phyloP scores from a whole-genome alignment of 495 filamentous ascomycete genomes.

The Podospora pseudoanserina region DNA sequence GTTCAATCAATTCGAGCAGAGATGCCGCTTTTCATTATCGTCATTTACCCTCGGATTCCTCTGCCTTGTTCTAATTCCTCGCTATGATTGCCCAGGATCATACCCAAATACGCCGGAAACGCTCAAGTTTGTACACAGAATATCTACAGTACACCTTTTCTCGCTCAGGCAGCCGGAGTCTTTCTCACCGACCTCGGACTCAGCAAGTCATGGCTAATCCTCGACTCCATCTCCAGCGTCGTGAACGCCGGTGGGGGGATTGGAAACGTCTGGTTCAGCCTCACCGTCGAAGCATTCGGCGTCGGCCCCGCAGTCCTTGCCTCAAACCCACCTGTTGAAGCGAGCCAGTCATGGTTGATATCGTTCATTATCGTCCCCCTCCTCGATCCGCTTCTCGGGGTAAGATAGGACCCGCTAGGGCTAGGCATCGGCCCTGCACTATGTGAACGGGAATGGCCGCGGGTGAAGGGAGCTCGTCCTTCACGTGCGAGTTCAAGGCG shows the following conservation, averaged over 20 bases:
- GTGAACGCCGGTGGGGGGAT: constrained; percentile 21
- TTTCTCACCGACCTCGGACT: constrained; percentile 17
- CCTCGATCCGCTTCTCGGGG: constrained; percentile 11
- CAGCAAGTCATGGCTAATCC: background rate
- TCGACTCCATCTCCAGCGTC: constrained; percentile 25
- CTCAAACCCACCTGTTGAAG: constrained; percentile 11
- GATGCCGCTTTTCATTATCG: background rate
- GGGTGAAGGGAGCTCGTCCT: constrained; percentile 41
- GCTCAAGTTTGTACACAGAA: background rate
- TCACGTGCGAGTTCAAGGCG: constrained; percentile 69
- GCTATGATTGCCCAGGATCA: background rate
- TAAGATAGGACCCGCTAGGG: background rate
- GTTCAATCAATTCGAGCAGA: background rate
- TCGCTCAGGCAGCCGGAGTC: background rate
- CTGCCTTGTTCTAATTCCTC: background rate
- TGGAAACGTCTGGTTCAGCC: constrained; percentile 24
- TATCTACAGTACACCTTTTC: background rate
- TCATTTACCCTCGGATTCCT: too few species aligned
- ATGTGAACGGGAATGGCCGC: constrained; percentile 37
- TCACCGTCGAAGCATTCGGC: constrained; percentile 36
- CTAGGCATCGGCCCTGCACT: constrained; percentile 17
- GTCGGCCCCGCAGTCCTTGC: constrained; percentile 12
- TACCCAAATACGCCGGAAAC: background rate
- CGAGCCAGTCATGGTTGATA: background rate
- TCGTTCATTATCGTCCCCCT: background rate